Evolutionary conservation across 345 rosid species (phyloP), one percentile per base, ranked within the genome.

Genomic region (Eucalyptus cloeziana): DNA sequence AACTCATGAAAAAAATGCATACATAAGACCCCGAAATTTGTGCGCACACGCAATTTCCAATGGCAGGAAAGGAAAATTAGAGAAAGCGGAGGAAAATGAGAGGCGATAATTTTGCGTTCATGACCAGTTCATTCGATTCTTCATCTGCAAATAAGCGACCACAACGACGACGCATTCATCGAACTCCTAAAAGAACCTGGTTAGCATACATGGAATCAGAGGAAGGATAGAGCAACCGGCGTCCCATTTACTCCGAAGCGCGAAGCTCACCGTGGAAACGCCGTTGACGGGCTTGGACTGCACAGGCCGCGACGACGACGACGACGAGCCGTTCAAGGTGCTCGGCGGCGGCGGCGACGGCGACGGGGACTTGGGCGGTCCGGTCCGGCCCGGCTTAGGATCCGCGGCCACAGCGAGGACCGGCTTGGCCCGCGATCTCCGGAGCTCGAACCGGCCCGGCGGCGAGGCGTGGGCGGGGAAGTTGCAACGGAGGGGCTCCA

Each of bases 381-480:
- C 89, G 24, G 93, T 91, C 87, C 89, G 93, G 10, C 93, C 64
- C 40, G 98, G 96, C 90, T 95, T 96, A 30, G 98, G 95, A 40
- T 96, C 97, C 76, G 98, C 91, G 25, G 98, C 96, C 67, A 96
- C 93, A 54, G 99, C 97, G 60, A 49, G 89, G 56, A 87, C 86
- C 22, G 87, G 90, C 40, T 13, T 76, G 33, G 86, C 19, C 58
- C 87, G 71, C 10, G 24, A 7, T n/a, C 88, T 81, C 16, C 89
- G 87, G 80, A 45, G 62, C 43, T 51, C 30, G 62, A 80, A 47
- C 12, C 85, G 69, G 71, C 56, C 85, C 22, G 85, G 64, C 27
- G 64, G 87, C 56, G 54, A 86, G 60, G 51, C 85, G 16, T 25
- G 49, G 58, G 89, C 64, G 16, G 40, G 79, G 44, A 87, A 47